phyloP scores from a whole-genome alignment of 345 rosid species.

The Sisymbrium altissimum region DNA sequence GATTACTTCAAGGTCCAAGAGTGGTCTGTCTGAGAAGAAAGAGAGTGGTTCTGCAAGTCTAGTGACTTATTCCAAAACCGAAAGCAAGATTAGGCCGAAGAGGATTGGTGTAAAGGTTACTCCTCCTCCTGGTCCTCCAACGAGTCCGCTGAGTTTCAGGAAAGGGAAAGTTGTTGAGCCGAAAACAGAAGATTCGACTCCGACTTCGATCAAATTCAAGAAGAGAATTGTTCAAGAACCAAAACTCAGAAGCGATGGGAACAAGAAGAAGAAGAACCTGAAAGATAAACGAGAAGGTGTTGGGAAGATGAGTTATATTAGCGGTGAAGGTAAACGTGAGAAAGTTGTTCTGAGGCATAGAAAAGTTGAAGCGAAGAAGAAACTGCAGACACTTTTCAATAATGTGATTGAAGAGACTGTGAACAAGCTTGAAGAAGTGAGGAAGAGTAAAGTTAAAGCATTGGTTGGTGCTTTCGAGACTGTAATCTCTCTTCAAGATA shows the following conservation, averaged over 20 bases:
- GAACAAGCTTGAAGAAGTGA: constrained; percentile 74
- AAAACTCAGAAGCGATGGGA: constrained; percentile 20
- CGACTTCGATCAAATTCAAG: constrained; percentile 52
- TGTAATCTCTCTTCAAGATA: constrained; percentile 84
- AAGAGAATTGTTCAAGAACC: constrained; percentile 39
- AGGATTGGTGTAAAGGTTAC: constrained; percentile 38
- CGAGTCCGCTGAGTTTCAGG: constrained; percentile 54
- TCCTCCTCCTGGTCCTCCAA: constrained; percentile 30
- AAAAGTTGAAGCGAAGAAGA: constrained; percentile 65
- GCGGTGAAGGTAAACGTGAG: constrained; percentile 29
- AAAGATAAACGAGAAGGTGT: constrained; percentile 57
- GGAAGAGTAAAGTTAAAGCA: constrained; percentile 95
- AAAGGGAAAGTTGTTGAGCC: constrained; percentile 65
- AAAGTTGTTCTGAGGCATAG: constrained; percentile 72
- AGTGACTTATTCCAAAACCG: constrained; percentile 40
- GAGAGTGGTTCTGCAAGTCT: constrained; percentile 14
- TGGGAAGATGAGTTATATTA: constrained; percentile 20
- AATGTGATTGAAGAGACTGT: constrained; percentile 97
- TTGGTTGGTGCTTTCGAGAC: constrained; percentile 97
- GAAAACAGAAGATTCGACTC: constrained; percentile 39
- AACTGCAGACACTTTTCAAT: constrained; percentile 61
- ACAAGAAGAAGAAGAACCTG: constrained; percentile 55
- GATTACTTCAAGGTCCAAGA: constrained; percentile 18
- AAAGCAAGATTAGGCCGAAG: constrained; percentile 44
- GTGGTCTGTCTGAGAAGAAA: constrained; percentile 20